These are phyloP conservation scores for Acorus gramineus DNA, from an alignment of 106 monocot species.

Conservation along the genomic window DNA sequence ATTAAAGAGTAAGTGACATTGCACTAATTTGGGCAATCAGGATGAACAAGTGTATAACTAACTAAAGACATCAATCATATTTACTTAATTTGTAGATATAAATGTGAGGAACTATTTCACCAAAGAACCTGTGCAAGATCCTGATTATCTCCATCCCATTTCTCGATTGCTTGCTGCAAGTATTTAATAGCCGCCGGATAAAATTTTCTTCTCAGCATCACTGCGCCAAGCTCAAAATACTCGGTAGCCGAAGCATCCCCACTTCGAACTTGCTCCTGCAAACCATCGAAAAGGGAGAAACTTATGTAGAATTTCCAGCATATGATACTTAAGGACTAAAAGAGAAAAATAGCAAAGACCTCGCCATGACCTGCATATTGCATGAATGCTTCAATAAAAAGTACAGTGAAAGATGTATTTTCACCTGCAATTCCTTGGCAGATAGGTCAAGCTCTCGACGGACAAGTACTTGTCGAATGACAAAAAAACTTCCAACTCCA, in stretches of 20 bases:
- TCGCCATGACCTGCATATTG: no score
- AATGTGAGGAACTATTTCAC: background rate
- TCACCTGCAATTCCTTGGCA: conserved; percentile 85
- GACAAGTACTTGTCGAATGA: conserved; percentile 91
- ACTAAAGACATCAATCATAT: no score
- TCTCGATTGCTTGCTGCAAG: conserved; percentile 77
- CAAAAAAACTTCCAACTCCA: conserved; percentile 80
- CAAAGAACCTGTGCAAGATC: conserved; percentile 79
- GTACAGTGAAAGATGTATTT: no score
- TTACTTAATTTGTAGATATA: no score
- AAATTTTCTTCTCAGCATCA: conserved; percentile 90
- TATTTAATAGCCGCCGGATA: conserved; percentile 96
- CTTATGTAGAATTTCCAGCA: no score
- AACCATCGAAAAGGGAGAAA: background rate
- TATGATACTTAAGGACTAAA: no score
- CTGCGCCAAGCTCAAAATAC: conserved; percentile 94
- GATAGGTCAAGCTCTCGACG: conserved; percentile 92
- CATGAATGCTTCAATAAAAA: no score
- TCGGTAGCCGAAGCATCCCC: conserved; percentile 76
- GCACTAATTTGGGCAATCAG: no score
- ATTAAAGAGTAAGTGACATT: no score
- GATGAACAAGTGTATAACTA: no score
- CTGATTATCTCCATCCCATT: conserved; percentile 91
- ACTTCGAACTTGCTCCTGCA: conserved; percentile 92
- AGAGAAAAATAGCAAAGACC: no score